phyloP scores from a whole-genome alignment of 148 eudicot species.

The Rhododendron simsii region DNA sequence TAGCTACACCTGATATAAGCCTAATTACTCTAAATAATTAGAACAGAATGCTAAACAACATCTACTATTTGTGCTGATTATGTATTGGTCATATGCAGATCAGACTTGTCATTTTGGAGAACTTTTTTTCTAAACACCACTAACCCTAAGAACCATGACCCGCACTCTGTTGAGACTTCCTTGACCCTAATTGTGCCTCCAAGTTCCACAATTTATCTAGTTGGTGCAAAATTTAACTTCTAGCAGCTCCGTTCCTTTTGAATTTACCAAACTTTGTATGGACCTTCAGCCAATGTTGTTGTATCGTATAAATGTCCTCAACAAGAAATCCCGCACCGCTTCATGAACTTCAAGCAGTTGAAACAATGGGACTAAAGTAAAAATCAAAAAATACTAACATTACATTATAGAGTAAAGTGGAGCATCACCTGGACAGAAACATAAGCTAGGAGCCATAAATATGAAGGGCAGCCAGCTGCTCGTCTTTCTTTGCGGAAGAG shows the following conservation, averaged over 20 bases:
- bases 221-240: background rate
- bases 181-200: background rate
- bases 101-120: background rate
- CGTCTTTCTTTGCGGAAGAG: slow-evolving; percentile 54
- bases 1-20: background rate
- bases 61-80: background rate
- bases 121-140: background rate
- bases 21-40: background rate
- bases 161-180: background rate
- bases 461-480: slow-evolving; percentile 80
- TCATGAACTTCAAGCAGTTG: background rate
- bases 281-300: background rate
- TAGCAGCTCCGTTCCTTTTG: background rate
- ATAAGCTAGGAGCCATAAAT: slow-evolving; percentile 64
- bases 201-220: background rate
- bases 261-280: background rate
- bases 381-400: background rate
- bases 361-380: background rate
- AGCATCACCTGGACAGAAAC: slow-evolving; percentile 57
- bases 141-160: background rate
- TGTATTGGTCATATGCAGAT: background rate
- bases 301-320: background rate
- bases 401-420: background rate
- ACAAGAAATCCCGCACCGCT: background rate
- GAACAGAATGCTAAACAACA: background rate